Conservation (phyloP, 176 grass and related monocot species). For the Aegilops longissima region DNA sequence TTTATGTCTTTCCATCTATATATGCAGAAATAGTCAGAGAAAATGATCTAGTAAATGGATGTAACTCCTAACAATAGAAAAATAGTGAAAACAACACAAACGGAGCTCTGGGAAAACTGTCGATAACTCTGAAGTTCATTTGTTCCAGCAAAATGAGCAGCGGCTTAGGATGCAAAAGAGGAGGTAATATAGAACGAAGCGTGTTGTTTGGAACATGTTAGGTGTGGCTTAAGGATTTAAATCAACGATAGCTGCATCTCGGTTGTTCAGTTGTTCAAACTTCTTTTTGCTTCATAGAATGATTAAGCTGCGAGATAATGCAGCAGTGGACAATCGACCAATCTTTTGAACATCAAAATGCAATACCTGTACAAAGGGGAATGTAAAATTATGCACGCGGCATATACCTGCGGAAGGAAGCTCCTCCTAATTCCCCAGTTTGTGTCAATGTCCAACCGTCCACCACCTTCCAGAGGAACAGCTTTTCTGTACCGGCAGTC, state of each 20-base stretch:
- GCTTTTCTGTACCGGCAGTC: constrained; percentile 74
- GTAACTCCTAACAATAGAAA: neutral
- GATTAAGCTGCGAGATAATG: neutral
- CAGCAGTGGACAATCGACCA: neutral
- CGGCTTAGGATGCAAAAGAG: neutral
- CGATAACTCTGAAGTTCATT: neutral
- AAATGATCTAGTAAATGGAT: neutral
- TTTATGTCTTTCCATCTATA: neutral
- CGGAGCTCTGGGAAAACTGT: neutral
- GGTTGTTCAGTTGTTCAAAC: neutral
- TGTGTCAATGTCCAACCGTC: constrained; percentile 59
- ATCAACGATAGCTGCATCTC: neutral
- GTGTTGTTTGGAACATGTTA: neutral
- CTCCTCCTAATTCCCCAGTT: constrained; percentile 58
- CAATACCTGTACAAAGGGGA: neutral
- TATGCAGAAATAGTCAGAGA: neutral
- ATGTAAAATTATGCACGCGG: constrained; percentile 26
- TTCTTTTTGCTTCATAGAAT: neutral
- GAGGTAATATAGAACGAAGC: neutral
- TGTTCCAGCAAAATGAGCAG: neutral
- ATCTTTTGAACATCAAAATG: constrained; percentile 10
- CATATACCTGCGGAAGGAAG: constrained; percentile 80
- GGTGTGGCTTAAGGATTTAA: neutral
- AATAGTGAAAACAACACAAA: neutral
- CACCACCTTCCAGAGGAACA: constrained; percentile 65